Conservation (phyloP, 2,329 filamentous ascomycete genomes). For the Hawksworthiomyces lignivorus region DNA sequence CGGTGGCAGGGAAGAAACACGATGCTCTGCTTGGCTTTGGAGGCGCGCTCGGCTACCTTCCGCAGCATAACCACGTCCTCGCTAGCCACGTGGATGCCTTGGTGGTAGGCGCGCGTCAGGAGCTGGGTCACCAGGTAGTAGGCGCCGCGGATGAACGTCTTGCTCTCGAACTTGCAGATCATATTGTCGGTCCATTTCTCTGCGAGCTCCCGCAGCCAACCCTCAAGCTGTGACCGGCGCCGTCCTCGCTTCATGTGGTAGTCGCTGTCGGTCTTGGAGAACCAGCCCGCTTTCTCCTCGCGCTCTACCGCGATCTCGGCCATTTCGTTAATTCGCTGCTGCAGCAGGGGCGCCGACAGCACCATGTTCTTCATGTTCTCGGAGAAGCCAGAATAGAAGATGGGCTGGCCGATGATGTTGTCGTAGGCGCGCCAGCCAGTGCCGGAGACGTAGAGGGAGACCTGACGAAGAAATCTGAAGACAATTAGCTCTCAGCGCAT, state of each 20-base stretch:
- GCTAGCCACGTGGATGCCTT: conserved; percentile 93
- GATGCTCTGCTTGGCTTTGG: conserved; percentile 85
- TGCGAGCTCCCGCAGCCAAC: conserved; percentile 68
- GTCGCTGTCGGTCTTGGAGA: conserved; percentile 41
- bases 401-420: conserved; percentile 77
- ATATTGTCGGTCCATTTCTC: conserved; percentile 86
- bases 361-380: conserved; percentile 81
- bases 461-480: conserved; percentile 78
- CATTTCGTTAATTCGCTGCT: conserved; percentile 65
- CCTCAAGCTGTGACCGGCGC: conserved; percentile 58
- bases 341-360: conserved; percentile 66
- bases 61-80: conserved; percentile 82
- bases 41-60: conserved; percentile 73
- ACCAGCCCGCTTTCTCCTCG: conserved; percentile 67
- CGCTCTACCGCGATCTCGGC: conserved; percentile 66
- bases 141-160: conserved; percentile 80
- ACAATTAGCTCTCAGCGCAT: no score
- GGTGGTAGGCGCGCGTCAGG: conserved; percentile 86
- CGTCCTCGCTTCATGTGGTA: conserved; percentile 45
- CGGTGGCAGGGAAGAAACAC: conserved; percentile 93
- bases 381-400: conserved; percentile 87
- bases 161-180: conserved; percentile 99
- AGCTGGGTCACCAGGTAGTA: conserved; percentile 88
- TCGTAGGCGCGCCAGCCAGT: conserved; percentile 96
- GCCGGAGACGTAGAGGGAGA: conserved; percentile 86